Evolutionary conservation across 306 rosid species (phyloP), one percentile per base, ranked within the genome.

Genomic region (Gleditsia sinensis): DNA sequence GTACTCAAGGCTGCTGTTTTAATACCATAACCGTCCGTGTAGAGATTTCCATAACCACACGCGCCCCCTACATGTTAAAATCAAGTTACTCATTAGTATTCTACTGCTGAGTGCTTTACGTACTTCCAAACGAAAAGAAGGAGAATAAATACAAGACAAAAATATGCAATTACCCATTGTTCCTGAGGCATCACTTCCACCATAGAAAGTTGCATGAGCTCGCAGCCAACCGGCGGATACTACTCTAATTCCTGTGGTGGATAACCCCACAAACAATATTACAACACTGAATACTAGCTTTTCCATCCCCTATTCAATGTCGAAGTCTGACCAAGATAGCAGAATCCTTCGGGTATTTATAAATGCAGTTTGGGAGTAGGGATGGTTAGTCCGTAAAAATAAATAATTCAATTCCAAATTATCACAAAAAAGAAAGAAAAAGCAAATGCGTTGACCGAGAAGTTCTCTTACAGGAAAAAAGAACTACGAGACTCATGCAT

Each of bases 101-200:
- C n/a, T n/a, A n/a, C n/a, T n/a, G n/a, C n/a, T n/a, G n/a, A n/a
- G n/a, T n/a, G n/a, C n/a, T n/a, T n/a, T n/a, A n/a, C n/a, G n/a
- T n/a, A n/a, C n/a, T n/a, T n/a, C n/a, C n/a, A n/a, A n/a, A 1
- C 3, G 54, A 12, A 1, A 48, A 19, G 12, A 51, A 14, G 62
- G 20, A 25, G 23, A 27, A 27, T 60, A 40, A n/a, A n/a, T n/a
- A n/a, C n/a, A n/a, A n/a, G n/a, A n/a, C n/a, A n/a, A n/a, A n/a
- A n/a, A n/a, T 11, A 39, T 39, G 73, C 14, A 50, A 40, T 82
- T 76, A 88, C 90, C 90, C 93, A 82, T 88, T 57, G 90, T 88
- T 69, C 86, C 92, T 5, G 87, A 85, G 75, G 89, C 92, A 83
- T 88, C 93, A 74, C 86, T 81, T 83, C 88, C 93, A 27, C 90